Evolutionary conservation across 352 stramenopile species (phyloP).

Genomic region (Phytophthora constricta): DNA sequence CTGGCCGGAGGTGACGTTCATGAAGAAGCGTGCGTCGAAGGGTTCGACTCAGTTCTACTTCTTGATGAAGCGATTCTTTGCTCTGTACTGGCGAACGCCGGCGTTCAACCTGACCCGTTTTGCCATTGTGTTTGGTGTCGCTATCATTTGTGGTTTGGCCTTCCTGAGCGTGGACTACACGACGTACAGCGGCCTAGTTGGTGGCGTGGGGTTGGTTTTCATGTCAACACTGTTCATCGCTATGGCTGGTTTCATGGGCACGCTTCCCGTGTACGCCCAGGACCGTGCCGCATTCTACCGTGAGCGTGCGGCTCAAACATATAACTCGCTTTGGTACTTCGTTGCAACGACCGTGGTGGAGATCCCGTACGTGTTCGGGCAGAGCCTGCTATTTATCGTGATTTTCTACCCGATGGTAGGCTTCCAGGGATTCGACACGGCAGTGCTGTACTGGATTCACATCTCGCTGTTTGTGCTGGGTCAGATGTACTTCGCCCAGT

Average conservation of each 20-base stretch:
- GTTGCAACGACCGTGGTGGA: background rate
- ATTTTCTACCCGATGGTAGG: slow-evolving; percentile 4
- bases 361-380: slow-evolving; percentile 3
- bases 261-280: slow-evolving; percentile 47
- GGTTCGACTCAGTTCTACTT: slow-evolving; percentile 32
- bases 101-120: slow-evolving; percentile 58
- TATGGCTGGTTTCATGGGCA: slow-evolving; percentile 65
- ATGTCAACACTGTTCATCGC: slow-evolving; percentile 71
- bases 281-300: slow-evolving; percentile 26
- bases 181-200: slow-evolving; percentile 11
- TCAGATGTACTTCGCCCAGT: slow-evolving; percentile 36
- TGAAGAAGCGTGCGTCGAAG: slow-evolving; percentile 24
- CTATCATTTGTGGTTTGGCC: slow-evolving; percentile 15
- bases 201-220: slow-evolving; percentile 57
- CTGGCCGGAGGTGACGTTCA: slow-evolving; percentile 25
- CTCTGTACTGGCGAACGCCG: slow-evolving; percentile 40
- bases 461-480: slow-evolving; percentile 30
- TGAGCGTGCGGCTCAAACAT: background rate
- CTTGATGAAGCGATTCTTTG: slow-evolving; percentile 43
- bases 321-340: slow-evolving; percentile 1
- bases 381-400: slow-evolving; percentile 2
- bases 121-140: slow-evolving; percentile 11
- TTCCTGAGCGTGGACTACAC: slow-evolving; percentile 19
- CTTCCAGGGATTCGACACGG: slow-evolving; percentile 1
- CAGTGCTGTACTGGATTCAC: slow-evolving; percentile 41